Evolutionary conservation across 495 filamentous ascomycete species (phyloP), one percentile per base, ranked within the genome.

Genomic region (Aspergillus biplanus): DNA sequence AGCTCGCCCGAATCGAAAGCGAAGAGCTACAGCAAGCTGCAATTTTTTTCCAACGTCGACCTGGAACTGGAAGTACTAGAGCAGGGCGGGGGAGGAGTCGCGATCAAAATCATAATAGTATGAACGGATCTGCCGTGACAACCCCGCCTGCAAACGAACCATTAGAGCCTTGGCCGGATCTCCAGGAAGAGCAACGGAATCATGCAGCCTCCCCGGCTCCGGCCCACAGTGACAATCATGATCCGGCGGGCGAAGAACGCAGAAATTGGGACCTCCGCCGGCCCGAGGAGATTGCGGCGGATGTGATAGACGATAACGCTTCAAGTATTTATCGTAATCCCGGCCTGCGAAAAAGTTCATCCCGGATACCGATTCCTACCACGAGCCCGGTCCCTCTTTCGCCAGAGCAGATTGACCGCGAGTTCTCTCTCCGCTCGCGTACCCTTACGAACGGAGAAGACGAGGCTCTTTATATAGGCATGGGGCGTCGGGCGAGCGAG

Each of bases 1-100:
- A 98, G 76, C 77, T 99, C 52, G 93, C 92, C 35, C 84, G 86
- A 71, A 99, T 99, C 67, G 95, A 99, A 79, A 97, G 83, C 69
- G 85, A 92, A 74, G 95, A 99, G 73, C 80, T 97, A 64, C 91
- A 96, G 67, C 92, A 91, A 70, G 92, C 92, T 4, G 93, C 92
- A 7, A 87, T 94, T 61, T 77, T 86, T 39, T 79, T 93, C 31
- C 86, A 89, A 11, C 87, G 84, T 42, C 80, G 81, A 49, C 77
- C 75, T 27, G 72, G 77, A 34, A 82, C 86, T 52, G 84, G 88
- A 50, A 91, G 86, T 12, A 56, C 35, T 69, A 85, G 85, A 66
- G 76, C 73, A 21, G 78, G 78, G 65, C 82, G 78, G 62, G 86
- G 75, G 55, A 78, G 78, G 44, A 86, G 80, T 65, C 81, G 82